A percentile compares a stretch with the other conserved stretches of the same genome.
phyloP scores from a whole-genome alignment of 257 asterid species.

The Lavandula angustifolia region DNA sequence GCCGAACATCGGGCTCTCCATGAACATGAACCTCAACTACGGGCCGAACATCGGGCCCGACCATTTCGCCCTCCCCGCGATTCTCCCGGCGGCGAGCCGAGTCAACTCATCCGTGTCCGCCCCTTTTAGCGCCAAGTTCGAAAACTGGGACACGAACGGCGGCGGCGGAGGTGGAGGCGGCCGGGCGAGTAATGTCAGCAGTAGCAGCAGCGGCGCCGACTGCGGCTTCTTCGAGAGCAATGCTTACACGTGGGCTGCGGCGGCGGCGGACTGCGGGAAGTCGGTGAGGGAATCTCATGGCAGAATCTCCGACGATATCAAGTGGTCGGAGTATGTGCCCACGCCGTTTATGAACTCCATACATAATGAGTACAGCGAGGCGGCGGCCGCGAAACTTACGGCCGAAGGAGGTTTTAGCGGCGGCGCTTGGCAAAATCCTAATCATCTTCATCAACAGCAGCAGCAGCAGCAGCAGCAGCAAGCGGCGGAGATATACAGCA shows the following conservation, averaged over 20 bases:
- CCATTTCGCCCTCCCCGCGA: conserved; percentile 28
- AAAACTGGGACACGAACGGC: conserved; percentile 36
- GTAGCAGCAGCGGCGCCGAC: conserved; percentile 35
- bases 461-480: conserved; percentile 48
- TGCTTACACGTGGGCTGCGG: conserved; percentile 45
- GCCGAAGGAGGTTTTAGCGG: conserved; percentile 29
- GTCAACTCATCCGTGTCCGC: conserved; percentile 1
- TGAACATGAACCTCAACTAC: conserved; percentile 34
- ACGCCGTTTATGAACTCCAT: conserved; percentile 49
- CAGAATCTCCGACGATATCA: conserved; percentile 48
- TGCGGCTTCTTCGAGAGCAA: conserved; percentile 40
- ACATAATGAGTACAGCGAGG: conserved; percentile 43
- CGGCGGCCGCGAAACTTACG: conserved; percentile 40
- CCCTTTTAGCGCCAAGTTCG: conserved; percentile 34
- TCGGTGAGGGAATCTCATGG: conserved; percentile 34
- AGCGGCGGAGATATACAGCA: conserved; percentile 50
- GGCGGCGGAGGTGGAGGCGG: neutral
- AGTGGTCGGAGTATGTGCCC: conserved; percentile 78
- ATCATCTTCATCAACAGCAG: too few relatives aligned
- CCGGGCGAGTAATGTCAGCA: conserved; percentile 6
- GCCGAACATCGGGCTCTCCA: conserved; percentile 47
- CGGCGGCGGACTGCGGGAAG: conserved; percentile 38
- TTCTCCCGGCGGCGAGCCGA: conserved; percentile 11
- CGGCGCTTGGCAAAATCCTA: conserved; percentile 35
- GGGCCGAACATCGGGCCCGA: conserved; percentile 36